Base-by-base conservation (phyloP, 768 basidiomycete species). In the Amanita polypyramis region DNA sequence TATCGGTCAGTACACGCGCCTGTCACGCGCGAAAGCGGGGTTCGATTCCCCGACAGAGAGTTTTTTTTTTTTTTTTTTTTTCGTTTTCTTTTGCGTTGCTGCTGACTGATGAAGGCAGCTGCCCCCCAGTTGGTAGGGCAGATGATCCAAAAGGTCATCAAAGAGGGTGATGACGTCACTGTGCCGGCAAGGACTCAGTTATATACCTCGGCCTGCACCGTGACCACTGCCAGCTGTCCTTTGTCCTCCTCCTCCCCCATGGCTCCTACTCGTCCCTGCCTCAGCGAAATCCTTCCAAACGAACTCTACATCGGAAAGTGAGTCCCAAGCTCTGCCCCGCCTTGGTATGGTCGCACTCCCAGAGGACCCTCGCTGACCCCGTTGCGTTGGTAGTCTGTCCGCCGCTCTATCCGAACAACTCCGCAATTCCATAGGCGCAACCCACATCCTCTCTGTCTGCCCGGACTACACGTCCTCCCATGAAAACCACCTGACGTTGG, bases 391-490 rank as follows among this genome's bases (percentile, higher is more conserved):
- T 42, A 74, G 73, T 51, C 48, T 72, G 27, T 55, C 65, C 3
- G 66, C 67, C 33, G 70, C 70, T 4, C 44, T 58, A 14, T 69
- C 60, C 43, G 45, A 48, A 4, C 62, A 66, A 17, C 56, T 58
- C 36, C 62, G 57, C 32, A 48, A 53, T 35, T 58, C 55, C 41
- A 52, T 66, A 6, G 69, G 70, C 17, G 75, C 75, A 49, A 76
- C 79, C 0, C 79, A 80, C 53, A 52, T 75, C 30, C 50, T 81
- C 14, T 79, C 79, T 3, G 76, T 79, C 40, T 81, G 79, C 53
- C 70, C 68, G 0, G 76, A 80, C n/a, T 69, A 67, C 49, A 60
- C 68, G 0, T 74, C 76, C 11, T 66, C 68, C 1, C 66, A 62
- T 5, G 59, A 62, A 12, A 65, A 70, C 42, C 70, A 73, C 51